phyloP scores from a whole-genome alignment of 768 basidiomycete species.

The Termitomyces sp. region DNA sequence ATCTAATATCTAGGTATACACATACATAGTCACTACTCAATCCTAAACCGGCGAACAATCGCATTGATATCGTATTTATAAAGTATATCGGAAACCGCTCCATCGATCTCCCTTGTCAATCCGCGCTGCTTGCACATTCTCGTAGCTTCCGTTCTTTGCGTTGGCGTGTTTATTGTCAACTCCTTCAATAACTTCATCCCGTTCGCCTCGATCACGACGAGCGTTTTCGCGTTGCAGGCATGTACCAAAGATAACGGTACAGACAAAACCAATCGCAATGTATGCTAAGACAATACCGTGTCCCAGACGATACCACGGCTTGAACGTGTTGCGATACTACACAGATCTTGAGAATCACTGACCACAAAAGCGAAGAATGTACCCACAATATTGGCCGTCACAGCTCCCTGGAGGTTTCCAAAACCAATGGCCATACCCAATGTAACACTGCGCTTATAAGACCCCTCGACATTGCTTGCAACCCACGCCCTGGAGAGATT shows the following conservation, averaged over 20 bases:
- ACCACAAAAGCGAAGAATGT: background rate
- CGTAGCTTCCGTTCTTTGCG: constrained; percentile 50
- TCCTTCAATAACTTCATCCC: constrained; percentile 61
- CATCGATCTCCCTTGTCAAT: constrained; percentile 64
- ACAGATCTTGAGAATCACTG: background rate
- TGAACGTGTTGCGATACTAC: constrained; percentile 62
- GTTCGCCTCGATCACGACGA: constrained; percentile 59
- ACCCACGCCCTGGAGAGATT: constrained; percentile 56
- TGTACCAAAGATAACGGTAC: constrained; percentile 43
- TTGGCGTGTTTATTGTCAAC: constrained; percentile 38
- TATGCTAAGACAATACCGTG: constrained; percentile 70
- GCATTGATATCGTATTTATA: constrained; percentile 27
- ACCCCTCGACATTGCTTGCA: constrained; percentile 67
- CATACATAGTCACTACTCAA: constrained; percentile 6
- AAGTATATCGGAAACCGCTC: constrained; percentile 73
- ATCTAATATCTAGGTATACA: constrained; percentile 20
- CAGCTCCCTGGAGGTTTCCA: constrained; percentile 69
- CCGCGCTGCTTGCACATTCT: constrained; percentile 53
- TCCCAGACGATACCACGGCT: constrained; percentile 66
- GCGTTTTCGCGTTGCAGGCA: constrained; percentile 57
- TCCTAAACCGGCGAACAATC: background rate
- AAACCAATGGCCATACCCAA: constrained; percentile 68
- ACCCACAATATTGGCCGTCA: constrained; percentile 62
- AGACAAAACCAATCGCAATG: constrained; percentile 61
- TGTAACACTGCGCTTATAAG: constrained; percentile 69